A percentile compares a stretch with the other conserved stretches of the same genome.
phyloP scores from a whole-genome alignment of 2,329 filamentous ascomycete species.

The Hypoxylon sp. region DNA sequence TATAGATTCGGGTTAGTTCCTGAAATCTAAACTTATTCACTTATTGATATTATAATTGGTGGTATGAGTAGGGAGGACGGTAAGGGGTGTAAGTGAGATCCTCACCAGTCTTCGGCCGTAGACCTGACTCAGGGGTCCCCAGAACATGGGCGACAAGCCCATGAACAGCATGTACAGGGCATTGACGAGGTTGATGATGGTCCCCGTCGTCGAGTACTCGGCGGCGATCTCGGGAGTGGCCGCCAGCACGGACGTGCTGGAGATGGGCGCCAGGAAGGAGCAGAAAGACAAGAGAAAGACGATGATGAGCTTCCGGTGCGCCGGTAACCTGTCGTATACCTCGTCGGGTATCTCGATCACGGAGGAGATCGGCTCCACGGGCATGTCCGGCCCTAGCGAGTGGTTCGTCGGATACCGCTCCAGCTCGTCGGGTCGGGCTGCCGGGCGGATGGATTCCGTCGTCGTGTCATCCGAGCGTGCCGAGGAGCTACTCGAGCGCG shows the following conservation, averaged over 20 bases:
- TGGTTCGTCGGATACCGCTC: conserved; percentile 49
- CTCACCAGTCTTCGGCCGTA: conserved; percentile 69
- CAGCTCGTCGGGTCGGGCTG: conserved; percentile 35
- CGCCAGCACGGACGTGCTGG: conserved; percentile 77
- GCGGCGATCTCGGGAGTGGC: conserved; percentile 79
- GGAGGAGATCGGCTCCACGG: conserved; percentile 48
- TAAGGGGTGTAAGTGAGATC: conserved; percentile 27
- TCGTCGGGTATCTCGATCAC: conserved; percentile 60
- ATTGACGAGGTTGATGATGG: conserved; percentile 79
- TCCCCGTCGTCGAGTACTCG: conserved; percentile 73
- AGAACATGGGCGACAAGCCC: conserved; percentile 76
- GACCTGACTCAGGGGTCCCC: conserved; percentile 77
- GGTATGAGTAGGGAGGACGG: too few relatives aligned
- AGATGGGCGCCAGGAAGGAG: conserved; percentile 80
- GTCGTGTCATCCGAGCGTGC: conserved; percentile 28
- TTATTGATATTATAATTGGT: not conserved
- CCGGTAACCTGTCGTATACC: conserved; percentile 74
- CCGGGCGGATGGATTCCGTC: conserved; percentile 32
- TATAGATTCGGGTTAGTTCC: conserved; percentile 46
- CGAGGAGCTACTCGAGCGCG: conserved; percentile 33
- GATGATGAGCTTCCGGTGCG: conserved; percentile 72
- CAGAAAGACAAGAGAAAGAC: conserved; percentile 78
- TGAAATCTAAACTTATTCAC: not conserved
- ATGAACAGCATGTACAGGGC: conserved; percentile 78
- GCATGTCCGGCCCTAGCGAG: conserved; percentile 48